A percentile compares a stretch with the other conserved stretches of the same genome.
Evolutionary conservation across 163 green algal species (phyloP).

Genomic region (Scenedesmus sp.): DNA sequence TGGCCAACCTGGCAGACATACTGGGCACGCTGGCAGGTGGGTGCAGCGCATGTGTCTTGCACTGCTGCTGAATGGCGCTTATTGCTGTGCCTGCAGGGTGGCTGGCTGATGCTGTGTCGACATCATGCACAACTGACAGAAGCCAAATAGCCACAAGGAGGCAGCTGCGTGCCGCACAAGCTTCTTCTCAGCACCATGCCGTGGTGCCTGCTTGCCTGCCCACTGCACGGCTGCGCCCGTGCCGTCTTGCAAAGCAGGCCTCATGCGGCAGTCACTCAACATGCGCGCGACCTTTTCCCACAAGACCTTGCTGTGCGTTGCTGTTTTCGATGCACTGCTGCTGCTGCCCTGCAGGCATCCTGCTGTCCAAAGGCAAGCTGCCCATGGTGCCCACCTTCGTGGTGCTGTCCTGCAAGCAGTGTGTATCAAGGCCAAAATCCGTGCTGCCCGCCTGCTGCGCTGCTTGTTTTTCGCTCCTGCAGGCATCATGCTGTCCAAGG

Average conservation of each 20-base stretch:
- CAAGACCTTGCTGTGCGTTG: too few species aligned
- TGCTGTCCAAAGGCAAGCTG: constrained; percentile 67
- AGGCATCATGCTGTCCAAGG: constrained; percentile 67
- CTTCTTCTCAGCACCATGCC: too few species aligned
- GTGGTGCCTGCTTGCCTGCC: too few species aligned
- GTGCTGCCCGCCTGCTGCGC: not conserved
- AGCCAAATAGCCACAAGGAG: too few species aligned
- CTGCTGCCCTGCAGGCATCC: constrained; percentile 33
- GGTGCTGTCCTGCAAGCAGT: constrained; percentile 59
- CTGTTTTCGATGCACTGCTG: not conserved
- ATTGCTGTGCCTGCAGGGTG: not conserved
- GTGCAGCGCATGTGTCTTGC: not conserved
- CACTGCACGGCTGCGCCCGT: too few species aligned
- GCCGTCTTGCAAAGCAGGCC: too few species aligned
- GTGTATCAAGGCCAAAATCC: too few species aligned
- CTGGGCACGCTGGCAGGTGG: constrained; percentile 73
- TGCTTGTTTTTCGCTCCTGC: not conserved
- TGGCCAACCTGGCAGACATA: constrained; percentile 91
- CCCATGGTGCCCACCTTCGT: constrained; percentile 79
- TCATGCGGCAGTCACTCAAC: too few species aligned
- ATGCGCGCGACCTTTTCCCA: too few species aligned
- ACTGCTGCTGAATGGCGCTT: constrained; percentile 63
- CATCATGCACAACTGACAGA: too few species aligned
- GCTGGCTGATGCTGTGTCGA: too few species aligned
- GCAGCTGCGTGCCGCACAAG: too few species aligned